Evolutionary conservation across 1,284 basidiomycete species (phyloP), one percentile per base, ranked within the genome.

Genomic region (Hymenochaete sp.): DNA sequence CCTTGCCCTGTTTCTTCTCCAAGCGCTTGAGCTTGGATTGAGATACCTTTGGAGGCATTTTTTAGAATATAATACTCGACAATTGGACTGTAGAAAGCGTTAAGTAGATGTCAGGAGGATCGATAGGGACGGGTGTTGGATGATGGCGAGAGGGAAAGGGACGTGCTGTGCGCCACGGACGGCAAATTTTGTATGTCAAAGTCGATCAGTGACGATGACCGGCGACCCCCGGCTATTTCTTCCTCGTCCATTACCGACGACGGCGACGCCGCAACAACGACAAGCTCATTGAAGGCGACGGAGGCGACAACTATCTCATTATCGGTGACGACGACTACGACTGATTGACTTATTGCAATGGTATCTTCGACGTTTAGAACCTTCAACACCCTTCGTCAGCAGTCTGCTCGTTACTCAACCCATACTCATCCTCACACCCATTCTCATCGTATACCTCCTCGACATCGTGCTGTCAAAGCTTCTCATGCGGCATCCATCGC

Each of bases 1-100:
- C 64, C 52, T 90, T 92, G 51, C 90, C 90, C 35, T 85, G 89
- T 67, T 93, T 93, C 65, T 90, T 88, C 52, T 85, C 88, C 47
- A 93, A 76, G 43, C 90, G 78, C 63, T 92, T 86, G 71, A 86
- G 84, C 60, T 88, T 88, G 38, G 85, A 84, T 33, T 80, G 72
- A 46, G 85, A 88, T n/a, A 44, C 32, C 25, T 44, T 44, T 41
- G 84, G 82, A 0, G 84, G 59, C 84, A 87, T 85, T 41, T 42
- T n/a, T 47, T 32, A 13, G 38, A 18, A 13, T 27, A 32, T 38
- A 39, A 22, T 13, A 13, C 19, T 28, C 28, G 14, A 25, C 19
- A 39, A 14, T 22, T 18, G 21, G 11, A 40, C n/a, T 14, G 19
- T 28, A 39, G 22, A 2, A 19, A 10, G 31, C 9, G 25, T 26